Evolutionary conservation across 2,329 filamentous ascomycete species (phyloP).

Genomic region (Teratosphaeria epicoccoides): DNA sequence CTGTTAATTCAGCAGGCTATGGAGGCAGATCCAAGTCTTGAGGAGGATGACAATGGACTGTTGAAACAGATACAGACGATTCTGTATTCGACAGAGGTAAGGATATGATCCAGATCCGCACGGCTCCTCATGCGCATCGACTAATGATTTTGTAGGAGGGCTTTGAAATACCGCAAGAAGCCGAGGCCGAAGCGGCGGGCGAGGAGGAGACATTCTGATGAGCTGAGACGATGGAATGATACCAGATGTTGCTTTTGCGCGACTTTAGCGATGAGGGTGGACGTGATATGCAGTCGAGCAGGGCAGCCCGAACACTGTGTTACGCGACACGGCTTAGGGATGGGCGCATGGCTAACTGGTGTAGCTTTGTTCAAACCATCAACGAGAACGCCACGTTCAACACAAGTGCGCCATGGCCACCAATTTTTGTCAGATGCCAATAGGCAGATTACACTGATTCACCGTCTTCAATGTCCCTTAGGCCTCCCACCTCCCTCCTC

Average conservation of each 20-base stretch:
- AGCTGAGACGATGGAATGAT: not conserved
- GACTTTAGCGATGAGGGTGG: not conserved
- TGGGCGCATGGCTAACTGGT: not conserved
- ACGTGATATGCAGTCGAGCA: not conserved
- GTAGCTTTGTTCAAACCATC: not conserved
- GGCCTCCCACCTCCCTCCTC: not conserved
- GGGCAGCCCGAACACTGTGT: not conserved
- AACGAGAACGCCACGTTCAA: not conserved
- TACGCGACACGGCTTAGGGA: not conserved
- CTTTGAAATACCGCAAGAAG: constrained; percentile 81
- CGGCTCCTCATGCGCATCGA: not conserved
- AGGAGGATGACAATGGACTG: constrained; percentile 84
- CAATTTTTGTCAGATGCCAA: not conserved
- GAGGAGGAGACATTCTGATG: constrained; percentile 69
- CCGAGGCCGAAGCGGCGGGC: constrained; percentile 45
- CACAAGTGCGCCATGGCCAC: not conserved
- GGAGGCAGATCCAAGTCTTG: constrained; percentile 82
- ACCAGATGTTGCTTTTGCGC: not conserved
- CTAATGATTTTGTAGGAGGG: constrained; percentile 28
- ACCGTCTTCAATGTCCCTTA: not conserved
- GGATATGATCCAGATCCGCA: constrained; percentile 3
- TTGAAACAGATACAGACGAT: constrained; percentile 95
- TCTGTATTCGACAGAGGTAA: constrained; percentile 85
- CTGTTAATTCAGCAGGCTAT: constrained; percentile 85
- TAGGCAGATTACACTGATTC: not conserved